Conservation (phyloP, 306 rosid species). For the Sophora flavescens region DNA sequence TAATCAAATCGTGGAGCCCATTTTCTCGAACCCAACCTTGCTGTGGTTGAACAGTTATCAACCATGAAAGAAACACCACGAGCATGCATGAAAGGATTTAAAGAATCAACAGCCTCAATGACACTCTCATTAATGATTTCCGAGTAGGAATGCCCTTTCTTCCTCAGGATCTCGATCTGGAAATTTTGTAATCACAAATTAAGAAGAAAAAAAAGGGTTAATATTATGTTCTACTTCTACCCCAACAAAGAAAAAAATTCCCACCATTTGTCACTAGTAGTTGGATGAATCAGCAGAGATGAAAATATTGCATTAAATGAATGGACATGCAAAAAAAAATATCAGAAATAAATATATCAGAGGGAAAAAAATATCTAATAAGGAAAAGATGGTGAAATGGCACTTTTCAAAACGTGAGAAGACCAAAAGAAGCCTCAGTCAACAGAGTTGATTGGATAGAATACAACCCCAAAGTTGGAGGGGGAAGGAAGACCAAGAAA, state of each 20-base stretch:
- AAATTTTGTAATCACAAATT: conserved; percentile 26
- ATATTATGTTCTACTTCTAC: not conserved
- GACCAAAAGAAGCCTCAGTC: not conserved
- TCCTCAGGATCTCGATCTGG: conserved; percentile 95
- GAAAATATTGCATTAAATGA: not conserved
- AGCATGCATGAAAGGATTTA: conserved; percentile 99
- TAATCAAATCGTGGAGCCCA: conserved; percentile 99
- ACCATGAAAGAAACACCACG: conserved; percentile 99
- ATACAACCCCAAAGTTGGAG: not conserved
- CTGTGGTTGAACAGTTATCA: conserved; percentile 96
- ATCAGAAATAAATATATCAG: not conserved
- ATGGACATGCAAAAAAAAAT: not conserved
- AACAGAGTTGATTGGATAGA: not conserved
- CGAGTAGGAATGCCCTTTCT: conserved; percentile 94
- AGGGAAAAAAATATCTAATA: not conserved
- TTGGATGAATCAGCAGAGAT: not conserved
- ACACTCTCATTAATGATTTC: conserved; percentile 98
- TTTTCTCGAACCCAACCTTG: conserved; percentile 96
- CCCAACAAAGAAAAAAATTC: conserved; percentile 6
- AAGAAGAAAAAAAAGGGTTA: conserved; percentile 4
- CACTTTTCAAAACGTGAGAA: not conserved
- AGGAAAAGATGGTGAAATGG: not conserved
- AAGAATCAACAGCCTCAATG: conserved; percentile 91
- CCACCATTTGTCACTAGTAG: not conserved
- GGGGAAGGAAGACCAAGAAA: not conserved